Conservation (phyloP, 306 rosid genomes). For the Begonia peltatifolia region DNA sequence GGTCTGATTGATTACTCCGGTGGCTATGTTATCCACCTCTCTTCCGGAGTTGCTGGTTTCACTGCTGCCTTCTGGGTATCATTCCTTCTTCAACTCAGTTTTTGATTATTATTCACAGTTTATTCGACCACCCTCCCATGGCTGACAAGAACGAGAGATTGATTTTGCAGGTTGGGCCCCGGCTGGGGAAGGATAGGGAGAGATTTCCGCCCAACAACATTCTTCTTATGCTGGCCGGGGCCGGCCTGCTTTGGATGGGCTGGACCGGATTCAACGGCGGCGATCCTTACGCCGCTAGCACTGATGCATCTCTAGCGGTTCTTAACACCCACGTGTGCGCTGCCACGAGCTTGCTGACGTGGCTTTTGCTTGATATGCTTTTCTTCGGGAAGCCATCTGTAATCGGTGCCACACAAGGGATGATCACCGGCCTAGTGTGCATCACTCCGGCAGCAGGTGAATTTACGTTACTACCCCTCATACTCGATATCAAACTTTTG, state of each 20-base stretch:
- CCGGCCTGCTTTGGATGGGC: conserved; percentile 37
- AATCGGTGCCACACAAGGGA: conserved; percentile 37
- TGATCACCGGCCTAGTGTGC: conserved; percentile 39
- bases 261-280: conserved; percentile 45
- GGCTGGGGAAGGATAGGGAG: conserved; percentile 22
- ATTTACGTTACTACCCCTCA: too few species aligned
- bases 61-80: conserved; percentile 27
- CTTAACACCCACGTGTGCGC: conserved; percentile 40
- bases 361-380: conserved; percentile 28
- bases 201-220: conserved; percentile 37
- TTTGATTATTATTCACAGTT: too few species aligned
- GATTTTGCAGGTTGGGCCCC: conserved; percentile 24
- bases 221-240: conserved; percentile 35
- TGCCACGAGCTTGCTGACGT: conserved; percentile 29
- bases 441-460: conserved; percentile 31
- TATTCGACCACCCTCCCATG: too few species aligned
- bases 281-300: conserved; percentile 29
- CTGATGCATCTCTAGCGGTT: conserved; percentile 35
- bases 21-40: conserved; percentile 26
- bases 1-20: conserved; percentile 35
- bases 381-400: conserved; percentile 37
- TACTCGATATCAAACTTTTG: too few species aligned
- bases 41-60: conserved; percentile 34
- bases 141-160: too few species aligned
- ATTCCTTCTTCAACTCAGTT: too few species aligned